A percentile compares a stretch with the other conserved stretches of the same genome.
Conservation (phyloP, 352 stramenopile species). For the Thalassiosira hispida region DNA sequence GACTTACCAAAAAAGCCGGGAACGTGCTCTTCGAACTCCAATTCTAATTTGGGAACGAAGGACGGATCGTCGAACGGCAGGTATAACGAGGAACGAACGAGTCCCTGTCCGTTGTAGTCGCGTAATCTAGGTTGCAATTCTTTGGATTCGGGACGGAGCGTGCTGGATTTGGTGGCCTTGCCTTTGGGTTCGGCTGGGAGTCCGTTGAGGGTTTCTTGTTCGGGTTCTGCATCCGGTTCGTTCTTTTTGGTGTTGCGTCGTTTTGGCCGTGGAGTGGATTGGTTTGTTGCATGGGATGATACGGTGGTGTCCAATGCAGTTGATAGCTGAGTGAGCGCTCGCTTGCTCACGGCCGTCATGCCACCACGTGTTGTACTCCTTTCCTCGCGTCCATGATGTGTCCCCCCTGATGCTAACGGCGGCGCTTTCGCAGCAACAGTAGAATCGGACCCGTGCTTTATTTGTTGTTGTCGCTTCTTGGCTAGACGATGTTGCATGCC, state of each 20-base stretch:
- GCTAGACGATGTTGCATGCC: too few relatives aligned
- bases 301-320: slow-evolving; percentile 14
- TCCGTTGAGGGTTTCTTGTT: slow-evolving; percentile 19
- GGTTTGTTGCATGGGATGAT: slow-evolving; percentile 10
- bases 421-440: neutral
- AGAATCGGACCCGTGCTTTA: too few relatives aligned
- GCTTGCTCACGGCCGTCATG: slow-evolving; percentile 22
- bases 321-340: slow-evolving; percentile 17
- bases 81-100: slow-evolving; percentile 74
- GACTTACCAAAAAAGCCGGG: slow-evolving; percentile 82
- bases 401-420: neutral
- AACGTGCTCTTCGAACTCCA: slow-evolving; percentile 84
- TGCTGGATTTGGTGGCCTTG: slow-evolving; percentile 49
- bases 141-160: slow-evolving; percentile 52
- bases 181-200: slow-evolving; percentile 29
- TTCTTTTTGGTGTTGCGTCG: slow-evolving; percentile 16
- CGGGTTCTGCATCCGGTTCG: neutral
- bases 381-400: neutral
- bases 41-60: slow-evolving; percentile 70
- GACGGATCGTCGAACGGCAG: slow-evolving; percentile 71
- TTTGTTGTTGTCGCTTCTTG: neutral
- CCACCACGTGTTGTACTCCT: slow-evolving; percentile 21
- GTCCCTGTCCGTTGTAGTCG: slow-evolving; percentile 81
- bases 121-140: slow-evolving; percentile 70
- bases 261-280: neutral